These are phyloP conservation scores for Porcisia hertigi DNA, from an alignment of 208 protist species.

Conservation along the genomic window DNA sequence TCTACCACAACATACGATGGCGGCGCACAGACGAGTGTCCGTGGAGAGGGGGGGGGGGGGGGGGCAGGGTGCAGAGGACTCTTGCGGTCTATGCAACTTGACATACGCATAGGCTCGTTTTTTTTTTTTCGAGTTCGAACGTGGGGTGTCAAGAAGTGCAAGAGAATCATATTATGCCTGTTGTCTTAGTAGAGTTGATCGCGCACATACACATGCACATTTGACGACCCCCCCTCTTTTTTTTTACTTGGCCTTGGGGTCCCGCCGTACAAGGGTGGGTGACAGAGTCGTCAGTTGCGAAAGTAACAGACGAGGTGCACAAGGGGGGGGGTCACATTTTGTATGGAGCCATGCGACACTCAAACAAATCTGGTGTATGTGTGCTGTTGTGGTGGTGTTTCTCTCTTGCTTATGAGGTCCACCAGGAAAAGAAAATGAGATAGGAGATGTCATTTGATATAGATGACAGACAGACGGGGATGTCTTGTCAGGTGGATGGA, in stretches of 20 bases:
- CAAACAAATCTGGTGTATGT: neutral
- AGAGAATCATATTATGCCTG: neutral
- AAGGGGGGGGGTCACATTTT: neutral
- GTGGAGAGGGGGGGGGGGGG: neutral
- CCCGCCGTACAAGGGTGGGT: neutral
- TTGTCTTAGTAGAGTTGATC: neutral
- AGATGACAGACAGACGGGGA: neutral
- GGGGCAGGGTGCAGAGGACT: neutral
- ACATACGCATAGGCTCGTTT: neutral
- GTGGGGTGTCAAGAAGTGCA: neutral
- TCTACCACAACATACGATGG: neutral
- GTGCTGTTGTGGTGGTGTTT: neutral
- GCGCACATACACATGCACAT: neutral
- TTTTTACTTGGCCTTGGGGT: neutral
- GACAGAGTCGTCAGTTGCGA: neutral
- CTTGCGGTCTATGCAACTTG: neutral
- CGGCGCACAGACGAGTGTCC: neutral
- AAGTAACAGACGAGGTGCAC: neutral
- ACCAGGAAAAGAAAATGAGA: neutral
- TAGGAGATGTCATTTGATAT: neutral
- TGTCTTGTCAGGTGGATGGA: no score
- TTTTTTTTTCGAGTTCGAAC: neutral
- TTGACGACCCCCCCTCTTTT: neutral
- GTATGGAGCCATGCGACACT: neutral
- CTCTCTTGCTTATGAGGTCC: neutral